Evolutionary conservation across 163 green algal genomes (phyloP), one percentile per base, ranked within the genome.

Genomic region (Coccomyxa subellipsoidea): DNA sequence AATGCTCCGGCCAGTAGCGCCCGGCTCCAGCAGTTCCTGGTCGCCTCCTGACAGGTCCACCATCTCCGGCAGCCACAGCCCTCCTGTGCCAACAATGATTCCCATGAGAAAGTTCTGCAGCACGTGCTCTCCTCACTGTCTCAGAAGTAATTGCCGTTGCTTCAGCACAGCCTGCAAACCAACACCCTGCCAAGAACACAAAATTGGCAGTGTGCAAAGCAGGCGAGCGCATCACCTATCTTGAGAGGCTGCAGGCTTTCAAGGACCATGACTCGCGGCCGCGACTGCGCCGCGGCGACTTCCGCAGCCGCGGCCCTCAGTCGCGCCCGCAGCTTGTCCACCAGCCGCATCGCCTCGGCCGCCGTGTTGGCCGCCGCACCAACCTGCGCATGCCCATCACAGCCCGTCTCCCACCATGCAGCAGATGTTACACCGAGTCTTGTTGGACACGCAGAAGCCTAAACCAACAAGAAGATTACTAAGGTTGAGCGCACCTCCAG

Each of bases 41-140:
- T 66, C n/a, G 32, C 91, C 94, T 23, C 95, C 96, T 12, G 91
- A 94, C 59, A 98, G 82, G 73, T 86, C 69, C 78, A 97, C 90
- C 91, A 98, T 91, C 76, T 99, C 95, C 10, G 90, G 88, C 53
- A 97, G 84, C 95, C 95, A 98, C 82, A 91, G 89, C 29, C 96
- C 96, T 7, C 90, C 91, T 76, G 82, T 77, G 54, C 5, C 27
- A 34, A 18, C n/a, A n/a, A n/a, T n/a, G n/a, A 73, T 18, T 8
- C 59, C 10, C 66, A 73, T 73, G 29, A 73, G 29, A 36, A n/a
- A n/a, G n/a, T n/a, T n/a, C n/a, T n/a, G n/a, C n/a, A n/a, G n/a
- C n/a, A n/a, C n/a, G n/a, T n/a, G n/a, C n/a, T n/a, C n/a, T n/a
- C n/a, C n/a, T n/a, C n/a, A n/a, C n/a, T n/a, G n/a, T n/a, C n/a